Evolutionary conservation across 768 basidiomycete species (phyloP).

Genomic region (Podaxis sp.): DNA sequence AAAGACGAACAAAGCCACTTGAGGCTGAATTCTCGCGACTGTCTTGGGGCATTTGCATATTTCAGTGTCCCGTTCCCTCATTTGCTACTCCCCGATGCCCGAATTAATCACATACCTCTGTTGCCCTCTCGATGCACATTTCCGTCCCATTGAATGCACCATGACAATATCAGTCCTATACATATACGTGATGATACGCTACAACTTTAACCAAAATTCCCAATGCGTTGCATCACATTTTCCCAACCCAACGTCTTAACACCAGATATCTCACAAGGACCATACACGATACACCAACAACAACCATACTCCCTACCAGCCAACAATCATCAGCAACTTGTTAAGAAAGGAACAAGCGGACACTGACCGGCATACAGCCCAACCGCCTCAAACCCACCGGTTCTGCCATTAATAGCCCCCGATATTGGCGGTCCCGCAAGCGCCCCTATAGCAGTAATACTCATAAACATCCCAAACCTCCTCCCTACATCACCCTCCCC

Average conservation of each 20-base stretch:
- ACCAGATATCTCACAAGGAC: not conserved
- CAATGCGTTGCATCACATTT: not conserved
- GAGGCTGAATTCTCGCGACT: no score
- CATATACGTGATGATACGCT: not conserved
- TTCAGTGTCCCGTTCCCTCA: no score
- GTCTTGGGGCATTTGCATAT: no score
- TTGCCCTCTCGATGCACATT: no score
- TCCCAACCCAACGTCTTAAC: not conserved
- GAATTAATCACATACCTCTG: no score
- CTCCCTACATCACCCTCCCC: slow-evolving; percentile 59
- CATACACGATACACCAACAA: not conserved
- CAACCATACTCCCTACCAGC: not conserved
- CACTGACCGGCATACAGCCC: slow-evolving; percentile 54
- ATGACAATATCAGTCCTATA: not conserved
- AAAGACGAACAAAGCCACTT: no score
- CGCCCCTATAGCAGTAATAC: slow-evolving; percentile 58
- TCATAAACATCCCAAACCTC: slow-evolving; percentile 63
- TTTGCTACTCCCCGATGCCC: no score
- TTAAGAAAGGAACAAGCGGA: not conserved
- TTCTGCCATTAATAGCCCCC: slow-evolving; percentile 58
- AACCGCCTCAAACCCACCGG: slow-evolving; percentile 51
- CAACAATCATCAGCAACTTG: not conserved
- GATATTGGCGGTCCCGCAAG: slow-evolving; percentile 73
- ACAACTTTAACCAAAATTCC: not conserved
- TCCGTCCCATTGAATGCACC: no score